Evolutionary conservation across 2,329 filamentous ascomycete species (phyloP).

Genomic region (Scytalidium sp.): DNA sequence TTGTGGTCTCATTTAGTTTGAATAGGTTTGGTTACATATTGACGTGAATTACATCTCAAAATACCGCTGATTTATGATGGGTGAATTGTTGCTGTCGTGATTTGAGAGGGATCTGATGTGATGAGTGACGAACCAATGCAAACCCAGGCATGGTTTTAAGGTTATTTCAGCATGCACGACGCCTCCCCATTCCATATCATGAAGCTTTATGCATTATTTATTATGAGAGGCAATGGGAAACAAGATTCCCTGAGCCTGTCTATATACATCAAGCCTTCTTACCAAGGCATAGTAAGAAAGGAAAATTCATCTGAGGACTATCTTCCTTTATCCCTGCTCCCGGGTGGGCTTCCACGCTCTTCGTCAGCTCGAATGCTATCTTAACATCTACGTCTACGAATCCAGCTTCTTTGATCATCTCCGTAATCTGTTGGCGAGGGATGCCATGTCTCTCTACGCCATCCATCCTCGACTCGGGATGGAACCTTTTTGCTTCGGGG

Average conservation of each 20-base stretch:
- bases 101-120: no score
- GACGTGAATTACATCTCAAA: no score
- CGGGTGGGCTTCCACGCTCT: constrained; percentile 44
- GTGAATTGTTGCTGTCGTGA: no score
- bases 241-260: neutral
- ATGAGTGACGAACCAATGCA: no score
- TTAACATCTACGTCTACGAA: constrained; percentile 46
- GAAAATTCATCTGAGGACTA: constrained; percentile 32
- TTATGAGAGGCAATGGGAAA: neutral
- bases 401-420: constrained; percentile 42
- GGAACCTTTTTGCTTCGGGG: constrained; percentile 47
- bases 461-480: constrained; percentile 47
- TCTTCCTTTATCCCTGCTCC: constrained; percentile 28
- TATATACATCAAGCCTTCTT: constrained; percentile 15
- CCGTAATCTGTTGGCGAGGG: constrained; percentile 34
- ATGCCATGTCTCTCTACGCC: constrained; percentile 55
- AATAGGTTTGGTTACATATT: no score
- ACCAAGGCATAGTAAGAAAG: constrained; percentile 36
- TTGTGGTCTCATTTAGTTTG: no score
- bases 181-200: no score
- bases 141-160: no score
- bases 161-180: no score
- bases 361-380: constrained; percentile 45
- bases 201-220: neutral
- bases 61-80: no score